Base-by-base conservation (phyloP, 31 red algal genomes). In the Asparagopsis taxiformis region DNA sequence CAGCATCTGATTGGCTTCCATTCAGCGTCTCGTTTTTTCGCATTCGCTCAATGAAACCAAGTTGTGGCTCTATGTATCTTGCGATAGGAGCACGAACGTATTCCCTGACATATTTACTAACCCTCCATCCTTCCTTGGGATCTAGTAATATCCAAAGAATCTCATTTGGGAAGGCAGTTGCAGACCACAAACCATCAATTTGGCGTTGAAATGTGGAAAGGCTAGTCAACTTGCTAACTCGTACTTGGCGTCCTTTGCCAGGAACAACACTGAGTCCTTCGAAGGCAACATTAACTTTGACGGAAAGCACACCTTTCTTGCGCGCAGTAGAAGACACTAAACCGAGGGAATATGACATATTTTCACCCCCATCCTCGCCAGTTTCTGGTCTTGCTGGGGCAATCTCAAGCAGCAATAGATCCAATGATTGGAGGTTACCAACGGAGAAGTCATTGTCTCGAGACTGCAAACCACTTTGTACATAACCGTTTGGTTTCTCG, bases 61-160 rank as follows among this genome's bases (percentile, higher is more conserved):
- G 38, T 3, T 44, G 62, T 21, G 30, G 17, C 23, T 24, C 15
- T 36, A 72, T 19, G 29, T 34, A 1, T 3, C 39, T 23, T 1
- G 3, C 48, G 34, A 61, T 50, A 1, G 32, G 8, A 29, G 34
- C 35, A 17, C 34, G 15, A 11, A 51, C 21, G 31, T 46, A 19
- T 16, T 25, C 39, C 5, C 31, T 15, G 3, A 75, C 69, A n/a
- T 8, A 39, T 8, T 37, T 23, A 51, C 67, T 77, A 5, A 72
- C 33, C 46, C 31, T 31, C 35, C 60, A 38, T 35, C 74, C 64
- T 19, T 44, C 16, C 8, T 34, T 23, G n/a, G 84, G 73, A 32
- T 77, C 62, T 34, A 88, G 64, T 29, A 88, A 74, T 0, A 63
- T 41, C 65, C 74, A 72, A 8, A 88, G 31, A 19, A 88, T 22